Conservation (phyloP, 306 rosid species). For the Betula pendula region DNA sequence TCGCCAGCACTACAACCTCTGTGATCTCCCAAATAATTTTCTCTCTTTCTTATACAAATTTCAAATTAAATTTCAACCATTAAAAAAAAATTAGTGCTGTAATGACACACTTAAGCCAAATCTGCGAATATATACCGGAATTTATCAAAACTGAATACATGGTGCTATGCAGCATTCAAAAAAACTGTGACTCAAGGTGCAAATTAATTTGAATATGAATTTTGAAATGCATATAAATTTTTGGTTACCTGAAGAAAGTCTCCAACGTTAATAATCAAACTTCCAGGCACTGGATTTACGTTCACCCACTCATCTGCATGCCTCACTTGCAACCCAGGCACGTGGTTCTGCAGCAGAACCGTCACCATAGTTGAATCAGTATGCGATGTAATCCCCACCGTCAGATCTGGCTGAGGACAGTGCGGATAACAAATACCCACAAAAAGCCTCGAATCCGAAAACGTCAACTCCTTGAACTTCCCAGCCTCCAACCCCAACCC, state of each 20-base stretch:
- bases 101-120: too few relatives aligned
- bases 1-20: too few relatives aligned
- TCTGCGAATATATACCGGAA: too few relatives aligned
- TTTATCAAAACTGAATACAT: too few relatives aligned
- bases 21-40: too few relatives aligned
- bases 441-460: slow-evolving; percentile 3
- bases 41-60: too few relatives aligned
- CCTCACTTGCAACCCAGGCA: slow-evolving; percentile 38
- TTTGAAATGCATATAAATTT: too few relatives aligned
- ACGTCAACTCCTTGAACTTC: slow-evolving; percentile 36
- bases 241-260: slow-evolving; percentile 43
- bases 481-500: slow-evolving; percentile 39
- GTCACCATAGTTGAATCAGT: slow-evolving; percentile 32
- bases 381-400: slow-evolving; percentile 31
- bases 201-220: too few relatives aligned
- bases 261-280: slow-evolving; percentile 33
- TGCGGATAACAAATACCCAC: slow-evolving; percentile 34
- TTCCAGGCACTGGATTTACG: slow-evolving; percentile 31
- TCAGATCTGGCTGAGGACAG: slow-evolving; percentile 46
- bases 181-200: too few relatives aligned
- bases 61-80: too few relatives aligned
- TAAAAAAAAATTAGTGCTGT: too few relatives aligned
- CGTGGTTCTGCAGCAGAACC: slow-evolving; percentile 34
- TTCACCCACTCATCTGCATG: slow-evolving; percentile 32
- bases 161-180: too few relatives aligned